Conservation (phyloP, 495 filamentous ascomycete genomes). For the Hyaloscypha variabilis region DNA sequence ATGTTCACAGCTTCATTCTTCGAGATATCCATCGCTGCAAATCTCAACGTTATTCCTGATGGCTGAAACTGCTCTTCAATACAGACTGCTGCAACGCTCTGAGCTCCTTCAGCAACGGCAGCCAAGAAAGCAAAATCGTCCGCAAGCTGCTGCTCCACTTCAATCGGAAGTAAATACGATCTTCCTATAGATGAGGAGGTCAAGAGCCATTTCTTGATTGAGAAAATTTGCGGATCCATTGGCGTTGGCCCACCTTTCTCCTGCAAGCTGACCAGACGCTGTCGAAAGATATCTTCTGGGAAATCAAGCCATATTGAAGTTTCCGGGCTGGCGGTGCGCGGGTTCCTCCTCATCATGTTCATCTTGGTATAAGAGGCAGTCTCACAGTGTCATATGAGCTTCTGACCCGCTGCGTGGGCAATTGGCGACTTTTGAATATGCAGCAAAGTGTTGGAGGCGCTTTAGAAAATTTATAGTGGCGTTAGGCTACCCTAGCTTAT, state of each 20-base stretch:
- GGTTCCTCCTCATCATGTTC: conserved; percentile 7
- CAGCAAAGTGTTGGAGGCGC: too few species aligned
- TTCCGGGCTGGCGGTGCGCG: not conserved
- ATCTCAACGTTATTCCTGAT: conserved; percentile 1
- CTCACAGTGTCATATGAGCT: not conserved
- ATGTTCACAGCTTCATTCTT: conserved; percentile 3
- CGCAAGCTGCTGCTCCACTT: conserved; percentile 17
- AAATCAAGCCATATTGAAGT: conserved; percentile 20
- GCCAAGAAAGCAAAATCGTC: conserved; percentile 22
- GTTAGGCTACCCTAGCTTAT: too few species aligned
- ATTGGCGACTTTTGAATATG: too few species aligned
- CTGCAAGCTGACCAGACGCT: conserved; percentile 14
- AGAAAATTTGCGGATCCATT: conserved; percentile 12
- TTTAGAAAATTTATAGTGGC: too few species aligned
- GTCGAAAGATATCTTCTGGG: conserved; percentile 11
- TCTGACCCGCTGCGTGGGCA: not conserved
- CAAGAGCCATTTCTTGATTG: not conserved
- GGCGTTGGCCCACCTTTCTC: conserved; percentile 15
- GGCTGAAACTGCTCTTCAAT: conserved; percentile 7
- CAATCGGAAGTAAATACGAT: conserved; percentile 4
- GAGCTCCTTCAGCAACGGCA: conserved; percentile 16
- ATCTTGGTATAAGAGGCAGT: not conserved
- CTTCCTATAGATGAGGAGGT: not conserved
- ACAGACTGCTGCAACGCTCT: conserved; percentile 23
- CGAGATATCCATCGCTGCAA: conserved; percentile 16